A percentile compares a stretch with the other conserved stretches of the same genome.
Conservation (phyloP, 73 alveolate species). For the Tetrahymena elliotti region DNA sequence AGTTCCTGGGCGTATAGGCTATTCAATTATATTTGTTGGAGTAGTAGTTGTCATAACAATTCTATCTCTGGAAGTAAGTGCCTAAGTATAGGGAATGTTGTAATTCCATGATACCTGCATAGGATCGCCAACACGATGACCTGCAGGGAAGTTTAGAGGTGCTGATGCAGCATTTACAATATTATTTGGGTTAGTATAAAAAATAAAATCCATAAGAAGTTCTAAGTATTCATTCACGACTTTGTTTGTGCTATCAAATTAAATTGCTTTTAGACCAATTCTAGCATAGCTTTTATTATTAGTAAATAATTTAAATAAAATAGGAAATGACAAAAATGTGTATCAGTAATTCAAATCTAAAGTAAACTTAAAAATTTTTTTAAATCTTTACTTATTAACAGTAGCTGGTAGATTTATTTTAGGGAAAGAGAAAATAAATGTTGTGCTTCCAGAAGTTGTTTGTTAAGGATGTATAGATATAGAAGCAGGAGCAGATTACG, state of each 20-base stretch:
- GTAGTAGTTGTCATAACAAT: slow-evolving; percentile 5
- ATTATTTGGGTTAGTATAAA: slow-evolving; percentile 15
- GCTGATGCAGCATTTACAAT: neutral
- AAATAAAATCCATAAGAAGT: neutral
- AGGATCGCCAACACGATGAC: slow-evolving; percentile 15
- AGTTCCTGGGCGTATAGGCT: slow-evolving; percentile 14
- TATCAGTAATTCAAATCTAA: no score
- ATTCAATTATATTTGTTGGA: slow-evolving; percentile 1
- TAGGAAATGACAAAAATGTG: no score
- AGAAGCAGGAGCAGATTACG: slow-evolving; percentile 9
- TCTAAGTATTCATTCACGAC: neutral
- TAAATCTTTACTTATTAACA: neutral
- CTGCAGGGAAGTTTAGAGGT: neutral
- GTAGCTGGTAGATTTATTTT: slow-evolving; percentile 14
- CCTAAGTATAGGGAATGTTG: slow-evolving; percentile 11
- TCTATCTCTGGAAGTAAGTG: slow-evolving; percentile 8
- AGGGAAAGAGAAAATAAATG: slow-evolving; percentile 8
- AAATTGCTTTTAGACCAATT: slow-evolving; percentile 8
- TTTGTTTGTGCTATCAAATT: neutral
- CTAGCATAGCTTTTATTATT: slow-evolving; percentile 3
- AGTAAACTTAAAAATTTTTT: neutral
- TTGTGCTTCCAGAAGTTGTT: neutral
- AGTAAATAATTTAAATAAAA: no score
- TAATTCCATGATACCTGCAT: neutral
- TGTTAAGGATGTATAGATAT: slow-evolving; percentile 14